Base-by-base conservation (phyloP, 2,329 filamentous ascomycete genomes). In the Fusarium chaquense region DNA sequence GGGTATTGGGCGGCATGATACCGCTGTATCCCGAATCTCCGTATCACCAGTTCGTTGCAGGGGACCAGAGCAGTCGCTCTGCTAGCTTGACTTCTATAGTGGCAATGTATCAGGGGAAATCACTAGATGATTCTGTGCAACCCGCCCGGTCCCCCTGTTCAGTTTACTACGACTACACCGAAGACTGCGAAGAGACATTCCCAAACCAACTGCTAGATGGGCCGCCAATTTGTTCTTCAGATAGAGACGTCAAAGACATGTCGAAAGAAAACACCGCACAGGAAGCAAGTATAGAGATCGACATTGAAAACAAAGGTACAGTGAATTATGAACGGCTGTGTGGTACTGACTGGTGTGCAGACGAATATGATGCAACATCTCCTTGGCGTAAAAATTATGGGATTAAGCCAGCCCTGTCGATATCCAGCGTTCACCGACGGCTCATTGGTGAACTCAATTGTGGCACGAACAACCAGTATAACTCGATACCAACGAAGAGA, bases 141-240 rank as follows among this genome's bases (percentile, higher is more conserved):
- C 61, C 72, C 32, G 63, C 77, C n/a, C 78, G 76, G 58, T 69
- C 77, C 46, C 58, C 70, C 36, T 72, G 79, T 61, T 78, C 82
- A 44, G 79, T 83, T 40, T 87, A 86, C 70, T 86, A 87, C 65
- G 85, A 87, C 70, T 87, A 87, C 70, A 83, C 80, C 20, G 85
- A 87, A 67, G 82, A 81, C 5, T 86, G 86, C 53, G 83, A 85
- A 20, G 77, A 73, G 45, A 75, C 72, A 20, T 58, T 64, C 22
- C 61, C 73, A 32, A 70, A 51, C 9, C 50, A 70, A 10, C 40
- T 62, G 7, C 58, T 70, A 6, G 36, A 65, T 32, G 58, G 53
- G 13, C 55, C 70, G 20, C 74, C 79, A 18, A 56, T 80, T 12
- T 78, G 76, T 8, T 80, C 81, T 5, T 75, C 77, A 35, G 76